These are phyloP conservation scores for Leptodermis oblonga DNA, from an alignment of 257 asterid genomes.

Conservation along the genomic window DNA sequence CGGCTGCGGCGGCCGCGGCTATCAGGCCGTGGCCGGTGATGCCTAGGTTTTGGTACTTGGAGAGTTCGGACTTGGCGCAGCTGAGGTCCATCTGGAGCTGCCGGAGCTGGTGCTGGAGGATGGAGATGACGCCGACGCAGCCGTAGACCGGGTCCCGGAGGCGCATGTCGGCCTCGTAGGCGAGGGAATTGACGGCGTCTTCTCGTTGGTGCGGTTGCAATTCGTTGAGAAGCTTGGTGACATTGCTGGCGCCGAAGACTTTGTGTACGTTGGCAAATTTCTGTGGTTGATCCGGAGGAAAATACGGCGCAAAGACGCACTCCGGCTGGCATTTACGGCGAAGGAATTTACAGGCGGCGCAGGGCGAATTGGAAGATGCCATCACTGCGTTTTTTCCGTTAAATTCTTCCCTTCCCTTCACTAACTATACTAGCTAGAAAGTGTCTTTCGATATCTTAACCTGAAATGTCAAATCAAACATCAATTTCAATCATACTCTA, in stretches of 20 bases:
- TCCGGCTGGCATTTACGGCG: conserved; percentile 42
- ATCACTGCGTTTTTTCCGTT: background rate
- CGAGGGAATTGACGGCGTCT: conserved; percentile 40
- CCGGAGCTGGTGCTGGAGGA: conserved; percentile 41
- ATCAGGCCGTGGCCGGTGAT: conserved; percentile 32
- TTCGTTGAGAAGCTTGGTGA: conserved; percentile 36
- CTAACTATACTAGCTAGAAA: too few relatives aligned
- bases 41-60: conserved; percentile 36
- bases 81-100: conserved; percentile 43
- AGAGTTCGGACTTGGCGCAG: conserved; percentile 39
- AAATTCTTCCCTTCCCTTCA: background rate
- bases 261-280: conserved; percentile 41
- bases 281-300: conserved; percentile 45
- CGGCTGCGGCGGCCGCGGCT: conserved; percentile 33
- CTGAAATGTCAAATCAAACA: conserved; percentile 5
- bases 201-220: conserved; percentile 43
- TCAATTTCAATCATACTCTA: too few relatives aligned
- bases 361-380: conserved; percentile 35
- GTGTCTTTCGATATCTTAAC: background rate
- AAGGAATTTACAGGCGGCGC: conserved; percentile 44
- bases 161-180: conserved; percentile 45
- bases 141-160: conserved; percentile 45
- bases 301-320: conserved; percentile 44
- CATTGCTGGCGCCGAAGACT: conserved; percentile 43
- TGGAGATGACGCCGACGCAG: conserved; percentile 42